These are phyloP conservation scores for Fusarium staphyleae DNA, from an alignment of 2,329 filamentous ascomycete genomes.

Conservation along the genomic window DNA sequence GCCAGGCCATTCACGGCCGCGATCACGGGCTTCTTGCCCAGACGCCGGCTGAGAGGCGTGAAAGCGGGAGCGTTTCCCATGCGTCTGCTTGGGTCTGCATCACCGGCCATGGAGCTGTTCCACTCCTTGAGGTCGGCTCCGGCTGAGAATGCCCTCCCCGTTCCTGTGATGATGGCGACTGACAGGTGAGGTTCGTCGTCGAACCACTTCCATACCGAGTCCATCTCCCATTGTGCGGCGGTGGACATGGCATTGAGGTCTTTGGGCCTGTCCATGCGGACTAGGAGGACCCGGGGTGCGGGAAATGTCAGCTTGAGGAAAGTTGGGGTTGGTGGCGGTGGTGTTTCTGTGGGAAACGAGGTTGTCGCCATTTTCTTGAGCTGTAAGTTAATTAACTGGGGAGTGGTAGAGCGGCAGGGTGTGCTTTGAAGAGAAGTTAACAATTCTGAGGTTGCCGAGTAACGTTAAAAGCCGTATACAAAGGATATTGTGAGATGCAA, in stretches of 20 bases:
- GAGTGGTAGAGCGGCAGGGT: too few species aligned
- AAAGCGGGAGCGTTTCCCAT: conserved; percentile 46
- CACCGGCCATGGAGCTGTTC: conserved; percentile 29
- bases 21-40: conserved; percentile 67
- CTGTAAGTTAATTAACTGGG: not conserved
- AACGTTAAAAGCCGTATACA: too few species aligned
- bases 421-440: too few species aligned
- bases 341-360: conserved; percentile 15
- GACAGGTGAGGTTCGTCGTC: conserved; percentile 57
- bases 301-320: conserved; percentile 52
- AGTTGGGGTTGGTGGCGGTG: conserved; percentile 18
- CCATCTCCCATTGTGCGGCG: conserved; percentile 25
- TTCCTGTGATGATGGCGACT: conserved; percentile 59
- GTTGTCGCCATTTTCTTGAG: conserved; percentile 4
- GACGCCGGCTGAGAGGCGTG: conserved; percentile 59
- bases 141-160: conserved; percentile 61
- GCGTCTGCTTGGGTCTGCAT: conserved; percentile 20
- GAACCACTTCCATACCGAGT: conserved; percentile 58
- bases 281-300: conserved; percentile 55
- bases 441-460: too few species aligned
- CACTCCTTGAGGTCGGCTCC: conserved; percentile 63
- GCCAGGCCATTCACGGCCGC: conserved; percentile 66
- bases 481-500: too few species aligned
- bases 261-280: conserved; percentile 58
- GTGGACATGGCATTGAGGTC: conserved; percentile 33